These are phyloP conservation scores for Phytophthora pseudosyringae DNA, from an alignment of 352 stramenopile species.

Conservation along the genomic window DNA sequence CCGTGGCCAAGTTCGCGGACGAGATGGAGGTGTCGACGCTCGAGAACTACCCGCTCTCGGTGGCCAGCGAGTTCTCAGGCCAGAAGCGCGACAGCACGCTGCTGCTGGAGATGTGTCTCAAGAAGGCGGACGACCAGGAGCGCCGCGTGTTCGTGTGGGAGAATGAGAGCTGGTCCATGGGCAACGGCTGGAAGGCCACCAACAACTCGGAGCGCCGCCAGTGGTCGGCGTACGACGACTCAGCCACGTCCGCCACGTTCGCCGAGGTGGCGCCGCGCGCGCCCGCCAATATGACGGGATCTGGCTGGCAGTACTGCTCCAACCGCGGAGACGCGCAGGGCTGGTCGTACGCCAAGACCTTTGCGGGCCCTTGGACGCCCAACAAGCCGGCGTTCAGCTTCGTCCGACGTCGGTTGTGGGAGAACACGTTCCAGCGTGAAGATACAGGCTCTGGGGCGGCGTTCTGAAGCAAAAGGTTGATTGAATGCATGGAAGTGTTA, in stretches of 20 bases:
- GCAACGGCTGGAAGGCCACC: conserved; percentile 52
- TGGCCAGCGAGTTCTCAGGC: conserved; percentile 45
- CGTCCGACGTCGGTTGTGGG: conserved; percentile 72
- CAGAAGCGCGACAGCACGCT: conserved; percentile 61
- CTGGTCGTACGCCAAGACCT: conserved; percentile 75
- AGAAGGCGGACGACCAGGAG: conserved; percentile 42
- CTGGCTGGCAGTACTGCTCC: conserved; percentile 64
- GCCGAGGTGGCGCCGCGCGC: conserved; percentile 47
- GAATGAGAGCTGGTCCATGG: conserved; percentile 66
- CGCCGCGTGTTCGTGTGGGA: conserved; percentile 62
- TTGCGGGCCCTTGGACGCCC: conserved; percentile 60
- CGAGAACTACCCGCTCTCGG: conserved; percentile 59
- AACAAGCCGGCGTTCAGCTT: conserved; percentile 61
- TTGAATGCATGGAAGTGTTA: conserved; percentile 22
- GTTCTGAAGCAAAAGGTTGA: conserved; percentile 30
- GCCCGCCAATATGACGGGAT: conserved; percentile 41
- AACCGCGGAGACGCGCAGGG: conserved; percentile 58
- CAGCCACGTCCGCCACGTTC: conserved; percentile 52
- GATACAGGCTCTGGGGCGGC: conserved; percentile 8
- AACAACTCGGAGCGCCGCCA: conserved; percentile 54
- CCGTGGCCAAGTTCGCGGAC: conserved; percentile 55
- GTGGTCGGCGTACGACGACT: conserved; percentile 63
- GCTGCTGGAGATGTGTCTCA: conserved; percentile 61
- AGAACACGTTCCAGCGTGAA: conserved; percentile 60
- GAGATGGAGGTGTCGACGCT: conserved; percentile 49